These are phyloP conservation scores for Pelargonium australe DNA, from an alignment of 441 rosid species.

Conservation along the genomic window DNA sequence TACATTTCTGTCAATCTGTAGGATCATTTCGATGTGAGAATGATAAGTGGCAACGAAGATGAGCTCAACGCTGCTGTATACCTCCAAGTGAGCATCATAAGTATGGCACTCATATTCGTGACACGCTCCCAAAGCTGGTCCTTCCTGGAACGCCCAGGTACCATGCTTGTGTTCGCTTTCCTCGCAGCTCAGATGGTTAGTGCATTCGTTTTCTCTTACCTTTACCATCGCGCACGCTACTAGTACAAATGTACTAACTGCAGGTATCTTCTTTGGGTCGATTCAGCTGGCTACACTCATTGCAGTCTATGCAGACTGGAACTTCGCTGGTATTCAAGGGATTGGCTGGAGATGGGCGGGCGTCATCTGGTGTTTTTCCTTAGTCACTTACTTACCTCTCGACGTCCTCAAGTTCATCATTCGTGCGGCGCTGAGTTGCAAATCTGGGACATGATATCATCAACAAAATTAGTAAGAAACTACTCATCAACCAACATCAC, in stretches of 20 bases:
- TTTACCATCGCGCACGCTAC: background rate
- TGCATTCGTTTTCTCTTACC: background rate
- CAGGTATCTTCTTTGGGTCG: background rate
- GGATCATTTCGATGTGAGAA: constrained; percentile 54
- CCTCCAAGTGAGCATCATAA: constrained; percentile 92
- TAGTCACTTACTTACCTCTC: constrained; percentile 72
- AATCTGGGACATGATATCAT: constrained; percentile 7
- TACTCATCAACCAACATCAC: background rate
- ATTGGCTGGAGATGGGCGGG: constrained; percentile 98
- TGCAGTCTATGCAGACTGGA: constrained; percentile 75
- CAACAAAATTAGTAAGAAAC: no score
- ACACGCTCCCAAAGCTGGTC: constrained; percentile 91
- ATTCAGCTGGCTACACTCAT: constrained; percentile 68
- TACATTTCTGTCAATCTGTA: constrained; percentile 23
- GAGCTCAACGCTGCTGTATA: constrained; percentile 81
- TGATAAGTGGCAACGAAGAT: constrained; percentile 32
- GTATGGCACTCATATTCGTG: constrained; percentile 90
- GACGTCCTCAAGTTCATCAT: constrained; percentile 78
- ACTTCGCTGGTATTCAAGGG: constrained; percentile 63
- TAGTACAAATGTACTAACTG: background rate
- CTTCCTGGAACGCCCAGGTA: constrained; percentile 64
- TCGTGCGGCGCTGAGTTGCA: constrained; percentile 63
- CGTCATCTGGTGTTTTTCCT: constrained; percentile 62
- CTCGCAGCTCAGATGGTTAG: constrained; percentile 70
- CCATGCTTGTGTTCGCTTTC: constrained; percentile 62